Evolutionary conservation across 352 stramenopile species (phyloP), one percentile per base, ranked within the genome.

Genomic region (Phytopythium montanum): DNA sequence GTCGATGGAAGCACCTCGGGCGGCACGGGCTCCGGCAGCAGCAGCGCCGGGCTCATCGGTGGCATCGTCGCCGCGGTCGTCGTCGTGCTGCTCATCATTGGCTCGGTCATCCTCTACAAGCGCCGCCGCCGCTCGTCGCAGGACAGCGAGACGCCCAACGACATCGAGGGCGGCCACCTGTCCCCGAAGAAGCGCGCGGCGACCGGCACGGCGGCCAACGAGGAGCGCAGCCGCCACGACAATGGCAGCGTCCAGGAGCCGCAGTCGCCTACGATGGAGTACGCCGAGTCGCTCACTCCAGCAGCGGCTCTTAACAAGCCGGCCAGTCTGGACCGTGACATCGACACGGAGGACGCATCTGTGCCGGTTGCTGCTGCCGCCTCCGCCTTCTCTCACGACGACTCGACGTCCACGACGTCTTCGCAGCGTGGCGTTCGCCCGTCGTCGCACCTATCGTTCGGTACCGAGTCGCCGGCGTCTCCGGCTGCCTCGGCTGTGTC

Each of bases 41-140:
- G 60, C 39, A 73, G 26, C n/a, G 70, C 52, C 19, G 66, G 64
- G 7, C 54, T 88, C 9, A 59, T 90, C 26, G 64, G 76, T 21
- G 77, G 65, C 1, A 38, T 85, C 18, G 28, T 71, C 9, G 77
- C 79, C 33, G 68, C 56, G 19, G 44, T 81, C 28, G 79, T 31
- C 23, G 83, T 65, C 29, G 55, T 94, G 41, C 38, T 92, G 13
- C 59, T 93, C n/a, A 74, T 93, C 54, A 64, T 89, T 19, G 81
- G 68, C 2, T 88, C 81, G 1, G 66, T 93, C 56, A 78, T 94
- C 39, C 70, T 88, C 7, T 55, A 92, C 16, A 75, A 79, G 25
- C 85, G 85, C 57, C 81, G 81, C 39, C 83, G 78, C 58, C 49
- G 59, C 66, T 58, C 70, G 57, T 63, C 63, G 14, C 62, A 72